Evolutionary conservation across 768 basidiomycete genomes (phyloP).

Genomic region (Cyclocybe aegerita): DNA sequence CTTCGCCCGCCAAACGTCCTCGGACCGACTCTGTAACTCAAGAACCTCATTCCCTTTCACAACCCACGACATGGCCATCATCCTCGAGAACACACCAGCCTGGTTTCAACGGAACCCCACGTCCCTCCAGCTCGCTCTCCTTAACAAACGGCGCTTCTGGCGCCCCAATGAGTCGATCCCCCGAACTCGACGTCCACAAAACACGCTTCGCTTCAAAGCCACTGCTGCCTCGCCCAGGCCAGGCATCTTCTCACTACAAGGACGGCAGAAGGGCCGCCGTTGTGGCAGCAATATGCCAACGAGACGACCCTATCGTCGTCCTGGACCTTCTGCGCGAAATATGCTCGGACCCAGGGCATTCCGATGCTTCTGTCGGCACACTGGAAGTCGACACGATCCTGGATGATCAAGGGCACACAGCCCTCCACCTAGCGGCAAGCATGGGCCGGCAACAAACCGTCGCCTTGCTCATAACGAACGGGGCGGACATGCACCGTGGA

Average conservation of each 20-base stretch:
- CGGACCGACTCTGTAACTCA: slow-evolving; percentile 51
- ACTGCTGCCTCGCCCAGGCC: slow-evolving; percentile 47
- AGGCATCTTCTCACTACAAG: slow-evolving; percentile 51
- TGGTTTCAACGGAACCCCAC: slow-evolving; percentile 44
- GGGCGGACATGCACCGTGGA: slow-evolving; percentile 88
- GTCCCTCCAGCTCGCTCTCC: slow-evolving; percentile 43
- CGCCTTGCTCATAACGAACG: slow-evolving; percentile 66
- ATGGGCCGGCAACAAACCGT: slow-evolving; percentile 71
- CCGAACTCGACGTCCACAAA: slow-evolving; percentile 44
- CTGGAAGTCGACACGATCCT: slow-evolving; percentile 81
- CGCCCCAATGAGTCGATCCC: slow-evolving; percentile 34
- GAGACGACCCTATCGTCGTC: slow-evolving; percentile 64
- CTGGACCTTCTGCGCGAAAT: slow-evolving; percentile 68
- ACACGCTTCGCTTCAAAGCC: slow-evolving; percentile 73
- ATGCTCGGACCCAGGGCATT: slow-evolving; percentile 41
- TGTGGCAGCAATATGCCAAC: slow-evolving; percentile 64
- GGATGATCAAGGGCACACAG: slow-evolving; percentile 93
- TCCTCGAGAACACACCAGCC: slow-evolving; percentile 30
- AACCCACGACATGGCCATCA: slow-evolving; percentile 33
- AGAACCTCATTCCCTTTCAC: slow-evolving; percentile 21
- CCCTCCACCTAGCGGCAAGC: slow-evolving; percentile 90
- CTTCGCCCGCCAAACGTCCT: slow-evolving; percentile 70
- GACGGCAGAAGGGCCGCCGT: slow-evolving; percentile 61
- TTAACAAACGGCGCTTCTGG: slow-evolving; percentile 37
- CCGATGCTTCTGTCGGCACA: slow-evolving; percentile 21